phyloP scores from a whole-genome alignment of 176 grass and related monocot genomes.

The Microstegium vimineum region DNA sequence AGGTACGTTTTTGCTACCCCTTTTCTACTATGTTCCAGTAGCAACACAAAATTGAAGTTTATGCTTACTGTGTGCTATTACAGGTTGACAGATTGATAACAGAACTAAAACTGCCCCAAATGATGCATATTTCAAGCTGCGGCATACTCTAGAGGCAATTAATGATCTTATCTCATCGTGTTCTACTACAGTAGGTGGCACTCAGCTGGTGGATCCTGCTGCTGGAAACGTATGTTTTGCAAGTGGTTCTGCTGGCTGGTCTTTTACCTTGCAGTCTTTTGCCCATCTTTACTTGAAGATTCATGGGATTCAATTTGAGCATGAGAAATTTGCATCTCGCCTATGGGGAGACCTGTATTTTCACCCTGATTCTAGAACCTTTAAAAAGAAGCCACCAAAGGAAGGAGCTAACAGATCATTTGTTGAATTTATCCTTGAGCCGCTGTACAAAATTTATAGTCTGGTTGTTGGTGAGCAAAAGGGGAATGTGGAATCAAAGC shows the following conservation, averaged over 20 bases:
- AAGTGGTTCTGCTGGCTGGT: constrained; percentile 93
- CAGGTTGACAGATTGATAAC: constrained; percentile 96
- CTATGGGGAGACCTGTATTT: constrained; percentile 96
- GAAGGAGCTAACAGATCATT: constrained; percentile 97
- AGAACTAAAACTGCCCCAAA: constrained; percentile 93
- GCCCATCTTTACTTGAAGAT: constrained; percentile 82
- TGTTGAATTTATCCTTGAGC: constrained; percentile 89
- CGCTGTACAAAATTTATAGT: constrained; percentile 98
- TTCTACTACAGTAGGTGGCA: constrained; percentile 84
- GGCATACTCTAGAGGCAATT: constrained; percentile 83
- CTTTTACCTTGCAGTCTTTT: constrained; percentile 97
- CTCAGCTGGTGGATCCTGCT: constrained; percentile 76
- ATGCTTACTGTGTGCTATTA: constrained; percentile 23
- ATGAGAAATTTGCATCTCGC: constrained; percentile 83
- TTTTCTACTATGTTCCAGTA: constrained; percentile 15
- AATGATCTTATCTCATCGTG: constrained; percentile 93
- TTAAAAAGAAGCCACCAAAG: constrained; percentile 89
- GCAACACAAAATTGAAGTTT: constrained; percentile 9
- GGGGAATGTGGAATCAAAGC: constrained; percentile 68
- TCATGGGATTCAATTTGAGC: constrained; percentile 86
- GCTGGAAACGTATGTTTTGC: constrained; percentile 97
- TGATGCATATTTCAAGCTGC: constrained; percentile 97
- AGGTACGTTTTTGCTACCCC: constrained; percentile 35
- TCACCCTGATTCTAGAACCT: constrained; percentile 76
- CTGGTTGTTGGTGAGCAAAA: constrained; percentile 92